Evolutionary conservation across 768 basidiomycete species (phyloP), one percentile per base, ranked within the genome.

Genomic region (Galerina sulciceps): DNA sequence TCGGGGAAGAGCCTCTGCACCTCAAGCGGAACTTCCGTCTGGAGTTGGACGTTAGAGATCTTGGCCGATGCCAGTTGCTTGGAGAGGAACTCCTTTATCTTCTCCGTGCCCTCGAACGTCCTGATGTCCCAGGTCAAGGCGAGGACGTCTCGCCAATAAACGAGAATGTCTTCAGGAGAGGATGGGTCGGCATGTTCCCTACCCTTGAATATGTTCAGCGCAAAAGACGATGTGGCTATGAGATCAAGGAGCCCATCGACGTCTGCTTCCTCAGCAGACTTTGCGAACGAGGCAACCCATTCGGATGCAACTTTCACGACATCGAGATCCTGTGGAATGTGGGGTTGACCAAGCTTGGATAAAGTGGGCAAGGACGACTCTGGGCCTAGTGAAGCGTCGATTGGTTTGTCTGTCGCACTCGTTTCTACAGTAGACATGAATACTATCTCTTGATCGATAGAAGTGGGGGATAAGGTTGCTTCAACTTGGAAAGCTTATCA

Each of bases 101-200:
- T 67, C 1, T 65, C 18, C 37, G 63, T 69, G 11, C 82, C 77
- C 60, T 80, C 76, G 64, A 88, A 82, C 8, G 85, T 83, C 38
- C 85, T 81, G 47, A 87, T 81, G 57, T 85, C 79, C 85, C 85
- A 88, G 15, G 87, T 87, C 53, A 88, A 75, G 0, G 83, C 78
- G n/a, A 86, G 78, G 51, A 82, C 74, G 61, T 88, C 87, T 11
- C 85, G 73, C 87, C 86, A 88, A 57, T 81, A 81, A 4, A 75
- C 75, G 10, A 65, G 60, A 2, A 66, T 49, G 18, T 62, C 58
- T 23, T 51, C 50, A 11, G 61, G 46, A 22, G 51, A 51, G 11
- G 62, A 42, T 2, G 63, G 60, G 6, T 57, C 53, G 18, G 60
- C 56, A 14, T 54, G 43, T 6, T 53, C 61, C 5, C 31, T 53